Percentiles rank a stretch among this genome's conserved stretches.
phyloP scores from a whole-genome alignment of 2,329 filamentous ascomycete species.

The Beauveria bassiana region DNA sequence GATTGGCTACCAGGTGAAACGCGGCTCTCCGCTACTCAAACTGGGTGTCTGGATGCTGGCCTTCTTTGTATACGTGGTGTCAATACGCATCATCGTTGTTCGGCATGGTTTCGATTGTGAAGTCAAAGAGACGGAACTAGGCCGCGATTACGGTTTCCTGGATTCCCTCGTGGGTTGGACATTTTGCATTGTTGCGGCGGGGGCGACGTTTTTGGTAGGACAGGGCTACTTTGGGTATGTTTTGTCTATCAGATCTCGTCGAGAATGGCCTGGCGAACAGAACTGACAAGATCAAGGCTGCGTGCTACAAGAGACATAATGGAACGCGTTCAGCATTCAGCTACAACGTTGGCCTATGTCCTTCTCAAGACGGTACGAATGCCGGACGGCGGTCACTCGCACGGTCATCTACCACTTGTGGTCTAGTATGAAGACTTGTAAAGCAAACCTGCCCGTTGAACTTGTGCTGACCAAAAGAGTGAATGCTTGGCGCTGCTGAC shows the following conservation, averaged over 20 bases:
- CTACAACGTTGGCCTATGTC: conserved; percentile 16
- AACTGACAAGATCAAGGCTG: conserved; percentile 11
- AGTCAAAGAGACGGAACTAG: background rate
- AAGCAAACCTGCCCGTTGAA: background rate
- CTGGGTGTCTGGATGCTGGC: background rate
- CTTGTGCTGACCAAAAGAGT: conserved; percentile 14
- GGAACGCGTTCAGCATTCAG: conserved; percentile 16
- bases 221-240: conserved; percentile 18
- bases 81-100: background rate
- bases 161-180: conserved; percentile 5
- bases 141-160: background rate
- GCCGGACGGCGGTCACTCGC: background rate
- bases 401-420: conserved; percentile 14
- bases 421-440: conserved; percentile 16
- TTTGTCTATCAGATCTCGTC: background rate
- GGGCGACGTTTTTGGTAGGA: conserved; percentile 14
- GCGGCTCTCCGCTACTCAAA: background rate
- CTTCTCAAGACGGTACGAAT: conserved; percentile 17
- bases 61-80: background rate
- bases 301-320: conserved; percentile 18
- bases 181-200: conserved; percentile 10
- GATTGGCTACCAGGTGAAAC: conserved; percentile 15
- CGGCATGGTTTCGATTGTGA: background rate
- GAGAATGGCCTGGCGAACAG: background rate
- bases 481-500: conserved; percentile 20